Base-by-base conservation (phyloP, 345 rosid species). In the Gossypium australe region DNA sequence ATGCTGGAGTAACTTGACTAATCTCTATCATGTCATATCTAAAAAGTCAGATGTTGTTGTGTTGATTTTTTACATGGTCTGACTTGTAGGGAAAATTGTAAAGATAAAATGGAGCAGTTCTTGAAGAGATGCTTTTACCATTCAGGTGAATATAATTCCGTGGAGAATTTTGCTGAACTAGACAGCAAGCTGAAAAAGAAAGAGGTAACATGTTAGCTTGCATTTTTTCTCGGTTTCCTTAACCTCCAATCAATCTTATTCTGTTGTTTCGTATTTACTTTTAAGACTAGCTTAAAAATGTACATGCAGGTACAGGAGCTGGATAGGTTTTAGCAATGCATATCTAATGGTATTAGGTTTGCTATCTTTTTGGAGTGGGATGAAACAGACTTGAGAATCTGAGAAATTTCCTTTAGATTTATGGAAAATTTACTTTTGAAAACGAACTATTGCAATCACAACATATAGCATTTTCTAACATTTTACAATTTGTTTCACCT, bases 111-210 rank as follows among this genome's bases (percentile, higher is more conserved):
- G 97, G 87, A 86, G 48, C 83, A 85, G 79, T 94, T 94, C 88
- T 82, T 94, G 61, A 82, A 81, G 45, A 90, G 91, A 85, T 92
- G 97, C 75, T 94, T 88, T 82, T 92, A 94, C 81, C 90, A 90
- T 76, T 85, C 92, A 0, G 97, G 98, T 59, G 92, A 85, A 83
- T 94, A 90, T 82, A 77, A 81, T 80, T 89, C 91, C 0, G 94
- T 87, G 88, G 92, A 88, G 65, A 84, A 89, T 86, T 94, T 92
- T 78, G 81, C 81, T 43, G 85, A 84, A 73, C 79, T 92, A 77
- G 89, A 86, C 86, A 76, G 18, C 24, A 92, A 88, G 82, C 87
- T 92, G 67, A 92, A 87, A 74, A 91, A 85, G 84, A 94, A 92
- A 82, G 97, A 92, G 93, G 98, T 89, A 62, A 69, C 24, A 49